Conservation (phyloP, 495 filamentous ascomycete genomes). For the Penicillium steckii region DNA sequence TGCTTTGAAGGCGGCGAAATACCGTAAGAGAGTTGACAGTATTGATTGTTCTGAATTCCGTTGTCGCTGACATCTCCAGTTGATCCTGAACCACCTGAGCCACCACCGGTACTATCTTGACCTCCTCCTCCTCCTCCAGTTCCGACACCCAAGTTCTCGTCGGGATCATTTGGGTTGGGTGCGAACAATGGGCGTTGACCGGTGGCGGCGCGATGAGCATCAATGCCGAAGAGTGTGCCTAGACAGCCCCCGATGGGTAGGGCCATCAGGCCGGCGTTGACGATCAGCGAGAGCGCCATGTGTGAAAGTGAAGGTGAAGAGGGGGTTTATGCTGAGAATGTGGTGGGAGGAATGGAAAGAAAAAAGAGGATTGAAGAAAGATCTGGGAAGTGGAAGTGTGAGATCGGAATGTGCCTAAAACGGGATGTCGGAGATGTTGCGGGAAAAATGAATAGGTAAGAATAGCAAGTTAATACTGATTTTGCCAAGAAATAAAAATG, state of each 20-base stretch:
- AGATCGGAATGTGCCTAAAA: background rate
- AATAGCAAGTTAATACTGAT: no score
- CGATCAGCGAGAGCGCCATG: constrained; percentile 30
- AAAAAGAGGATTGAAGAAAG: background rate
- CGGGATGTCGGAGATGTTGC: no score
- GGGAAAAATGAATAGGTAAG: no score
- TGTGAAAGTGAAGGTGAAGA: background rate
- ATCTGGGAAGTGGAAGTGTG: background rate
- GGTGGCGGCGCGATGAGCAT: constrained; percentile 31
- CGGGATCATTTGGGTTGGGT: constrained; percentile 1
- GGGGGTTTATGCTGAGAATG: constrained; percentile 1
- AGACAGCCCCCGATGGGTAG: constrained; percentile 40
- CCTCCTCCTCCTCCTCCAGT: constrained; percentile 5
- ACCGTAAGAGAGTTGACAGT: constrained; percentile 26
- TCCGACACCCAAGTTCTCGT: background rate
- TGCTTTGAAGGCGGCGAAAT: constrained; percentile 20
- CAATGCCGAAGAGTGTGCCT: constrained; percentile 38
- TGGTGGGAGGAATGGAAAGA: background rate
- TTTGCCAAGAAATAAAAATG: no score
- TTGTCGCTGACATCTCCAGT: constrained; percentile 11
- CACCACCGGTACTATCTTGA: constrained; percentile 15
- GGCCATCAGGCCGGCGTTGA: constrained; percentile 36
- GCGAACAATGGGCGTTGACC: constrained; percentile 29
- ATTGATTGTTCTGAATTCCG: constrained; percentile 11
- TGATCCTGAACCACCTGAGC: constrained; percentile 13